A percentile compares a stretch with the other conserved stretches of the same genome.
Conservation (phyloP, 1,139 yeast species). For the Suzukiozyma palmioleophila region DNA sequence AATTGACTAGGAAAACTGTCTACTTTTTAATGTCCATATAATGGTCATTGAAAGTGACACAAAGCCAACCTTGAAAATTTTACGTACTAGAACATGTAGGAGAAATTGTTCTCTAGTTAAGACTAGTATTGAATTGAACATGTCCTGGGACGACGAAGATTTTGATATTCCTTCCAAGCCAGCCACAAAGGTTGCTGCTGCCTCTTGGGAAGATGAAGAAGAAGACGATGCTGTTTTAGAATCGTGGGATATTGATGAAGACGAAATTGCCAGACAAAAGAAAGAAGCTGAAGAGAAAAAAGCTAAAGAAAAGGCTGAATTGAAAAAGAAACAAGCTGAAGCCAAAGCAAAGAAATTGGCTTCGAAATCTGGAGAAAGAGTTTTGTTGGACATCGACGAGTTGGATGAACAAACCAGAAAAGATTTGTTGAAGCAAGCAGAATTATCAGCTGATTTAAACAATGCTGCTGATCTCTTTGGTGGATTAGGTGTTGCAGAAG, state of each 20-base stretch:
- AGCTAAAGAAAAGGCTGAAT: slow-evolving; percentile 35
- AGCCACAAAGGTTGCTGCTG: slow-evolving; percentile 37
- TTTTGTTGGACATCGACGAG: slow-evolving; percentile 51
- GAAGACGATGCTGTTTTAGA: slow-evolving; percentile 66
- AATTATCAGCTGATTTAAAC: slow-evolving; percentile 79
- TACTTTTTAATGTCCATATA: too few relatives aligned
- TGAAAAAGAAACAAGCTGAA: slow-evolving; percentile 37
- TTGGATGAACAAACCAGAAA: slow-evolving; percentile 65
- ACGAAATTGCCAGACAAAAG: slow-evolving; percentile 47
- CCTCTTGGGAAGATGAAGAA: slow-evolving; percentile 83
- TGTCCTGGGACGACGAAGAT: slow-evolving; percentile 84
- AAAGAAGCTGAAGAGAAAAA: slow-evolving; percentile 41
- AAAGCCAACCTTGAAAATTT: too few relatives aligned
- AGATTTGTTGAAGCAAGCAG: slow-evolving; percentile 74
- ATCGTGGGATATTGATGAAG: slow-evolving; percentile 84
- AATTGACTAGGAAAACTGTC: too few relatives aligned
- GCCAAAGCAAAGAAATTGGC: slow-evolving; percentile 38
- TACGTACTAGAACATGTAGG: too few relatives aligned
- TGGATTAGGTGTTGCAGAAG: slow-evolving; percentile 65
- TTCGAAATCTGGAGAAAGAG: slow-evolving; percentile 25
- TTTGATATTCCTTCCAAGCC: slow-evolving; percentile 62
- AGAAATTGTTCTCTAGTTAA: background rate
- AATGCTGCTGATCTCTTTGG: slow-evolving; percentile 93
- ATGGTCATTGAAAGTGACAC: too few relatives aligned
- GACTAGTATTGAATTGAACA: slow-evolving; percentile 9